Percentiles rank a stretch among this genome's conserved stretches.
phyloP scores from a whole-genome alignment of 2,329 filamentous ascomycete genomes.

The Scedosporium boydii region DNA sequence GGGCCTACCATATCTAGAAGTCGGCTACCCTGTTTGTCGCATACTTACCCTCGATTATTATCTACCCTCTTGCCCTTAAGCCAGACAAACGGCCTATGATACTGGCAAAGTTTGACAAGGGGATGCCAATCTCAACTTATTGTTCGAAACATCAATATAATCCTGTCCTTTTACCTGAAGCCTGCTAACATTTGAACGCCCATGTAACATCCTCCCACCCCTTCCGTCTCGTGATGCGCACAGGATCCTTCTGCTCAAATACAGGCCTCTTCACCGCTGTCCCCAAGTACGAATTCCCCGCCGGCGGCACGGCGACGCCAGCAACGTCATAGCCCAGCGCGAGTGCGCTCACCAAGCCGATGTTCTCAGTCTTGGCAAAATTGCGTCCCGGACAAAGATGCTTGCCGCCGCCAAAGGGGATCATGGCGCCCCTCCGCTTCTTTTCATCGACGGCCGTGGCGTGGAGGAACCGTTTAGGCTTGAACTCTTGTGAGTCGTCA shows the following conservation, averaged over 20 bases:
- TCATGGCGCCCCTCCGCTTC: constrained; percentile 14
- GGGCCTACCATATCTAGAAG: too few species aligned
- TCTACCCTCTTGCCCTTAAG: too few species aligned
- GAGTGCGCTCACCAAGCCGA: constrained; percentile 19
- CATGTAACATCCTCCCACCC: not conserved
- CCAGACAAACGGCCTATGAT: too few species aligned
- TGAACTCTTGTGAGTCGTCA: constrained; percentile 6
- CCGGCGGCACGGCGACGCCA: constrained; percentile 8
- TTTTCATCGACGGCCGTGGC: constrained; percentile 6
- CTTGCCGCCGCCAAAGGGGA: constrained; percentile 23
- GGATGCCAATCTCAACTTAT: too few species aligned
- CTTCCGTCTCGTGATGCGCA: not conserved
- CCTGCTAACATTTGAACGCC: not conserved
- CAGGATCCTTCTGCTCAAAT: not conserved
- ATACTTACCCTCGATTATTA: too few species aligned
- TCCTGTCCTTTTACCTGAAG: too few species aligned
- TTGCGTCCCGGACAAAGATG: constrained; percentile 23
- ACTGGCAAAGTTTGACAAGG: too few species aligned
- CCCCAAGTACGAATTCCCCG: not conserved
- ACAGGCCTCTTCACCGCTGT: not conserved
- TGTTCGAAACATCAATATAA: too few species aligned
- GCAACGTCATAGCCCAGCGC: constrained; percentile 21
- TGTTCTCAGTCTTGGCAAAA: constrained; percentile 23
- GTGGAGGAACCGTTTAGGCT: constrained; percentile 6
- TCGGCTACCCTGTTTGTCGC: too few species aligned